These are phyloP conservation scores for Penicillium italicum DNA, from an alignment of 2,329 filamentous ascomycete genomes.

Conservation along the genomic window DNA sequence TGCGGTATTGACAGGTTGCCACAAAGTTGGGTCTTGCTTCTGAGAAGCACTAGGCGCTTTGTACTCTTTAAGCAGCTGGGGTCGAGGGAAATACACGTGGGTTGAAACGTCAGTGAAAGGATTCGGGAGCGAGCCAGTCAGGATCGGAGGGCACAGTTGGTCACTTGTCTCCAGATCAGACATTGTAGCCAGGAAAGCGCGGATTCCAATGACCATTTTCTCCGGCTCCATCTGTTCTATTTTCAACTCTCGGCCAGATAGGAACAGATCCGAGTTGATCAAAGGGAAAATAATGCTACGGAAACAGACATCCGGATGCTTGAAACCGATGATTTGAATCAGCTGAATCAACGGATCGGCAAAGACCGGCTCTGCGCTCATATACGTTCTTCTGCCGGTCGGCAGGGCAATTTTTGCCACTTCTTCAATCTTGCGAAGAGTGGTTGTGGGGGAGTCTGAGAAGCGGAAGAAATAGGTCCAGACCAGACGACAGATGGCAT, in stretches of 20 bases:
- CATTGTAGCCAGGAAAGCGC: slow-evolving; percentile 90
- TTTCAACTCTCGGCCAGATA: slow-evolving; percentile 69
- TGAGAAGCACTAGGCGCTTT: slow-evolving; percentile 27
- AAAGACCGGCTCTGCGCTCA: slow-evolving; percentile 78
- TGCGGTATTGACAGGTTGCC: slow-evolving; percentile 55
- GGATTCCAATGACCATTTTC: slow-evolving; percentile 93
- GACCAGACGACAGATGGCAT: slow-evolving; percentile 82
- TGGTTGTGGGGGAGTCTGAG: slow-evolving; percentile 64
- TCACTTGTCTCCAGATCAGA: slow-evolving; percentile 84
- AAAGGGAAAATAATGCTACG: slow-evolving; percentile 89
- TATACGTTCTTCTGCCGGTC: slow-evolving; percentile 70
- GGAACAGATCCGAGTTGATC: slow-evolving; percentile 87
- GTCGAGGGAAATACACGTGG: slow-evolving; percentile 35
- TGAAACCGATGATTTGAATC: slow-evolving; percentile 90
- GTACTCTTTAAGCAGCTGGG: slow-evolving; percentile 38
- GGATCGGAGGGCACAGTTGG: slow-evolving; percentile 75
- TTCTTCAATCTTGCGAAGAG: slow-evolving; percentile 80
- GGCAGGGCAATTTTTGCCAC: slow-evolving; percentile 81
- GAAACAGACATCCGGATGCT: slow-evolving; percentile 90
- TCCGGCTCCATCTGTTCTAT: slow-evolving; percentile 95
- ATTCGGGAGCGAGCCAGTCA: slow-evolving; percentile 54
- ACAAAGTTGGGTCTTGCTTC: slow-evolving; percentile 31
- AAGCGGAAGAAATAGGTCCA: slow-evolving; percentile 94
- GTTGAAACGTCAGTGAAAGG: slow-evolving; percentile 37
- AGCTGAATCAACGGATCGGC: slow-evolving; percentile 89